Base-by-base conservation (phyloP, 2,329 filamentous ascomycete species). In the Alternaria ventricosa region DNA sequence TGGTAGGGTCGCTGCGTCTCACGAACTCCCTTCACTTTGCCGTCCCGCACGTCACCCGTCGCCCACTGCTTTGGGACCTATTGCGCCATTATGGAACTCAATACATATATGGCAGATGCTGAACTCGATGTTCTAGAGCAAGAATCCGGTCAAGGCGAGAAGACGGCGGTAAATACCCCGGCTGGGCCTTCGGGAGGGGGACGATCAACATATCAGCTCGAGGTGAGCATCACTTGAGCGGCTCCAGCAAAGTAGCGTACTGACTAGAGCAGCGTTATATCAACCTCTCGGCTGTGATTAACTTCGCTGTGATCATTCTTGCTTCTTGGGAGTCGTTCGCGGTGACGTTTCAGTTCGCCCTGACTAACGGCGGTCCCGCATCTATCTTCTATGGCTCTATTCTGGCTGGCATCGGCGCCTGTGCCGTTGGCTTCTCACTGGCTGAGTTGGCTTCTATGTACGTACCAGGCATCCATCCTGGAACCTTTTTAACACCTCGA, bases 381-480 rank as follows among this genome's bases (percentile, higher is more conserved):
- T 70, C 74, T 10, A 73, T 77, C 44, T 69, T 76, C 51, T 77
- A 75, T 57, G 75, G 75, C 28, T 65, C 63, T 9, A 71, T 78
- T 8, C 57, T 78, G 20, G 73, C 70, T 23, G 62, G 70, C 25
- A 61, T 71, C 15, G 75, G 75, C 6, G 65, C 67, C 5, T 70
- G 64, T 47, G 76, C 78, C 9, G 71, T 79, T 9, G 75, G 75
- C 6, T 77, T 78, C 12, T 79, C 72, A 15, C 62, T 78, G 22
- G 75, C 69, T 20, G 74, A 78, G 55, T 27, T 78, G 30, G 75
- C 75, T 11, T 76, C 74, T 1, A 78, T 78, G 75, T 78, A 60
- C 36, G 67, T 56, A 61, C 11, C 9, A 2, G 6, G 13, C n/a
- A 5, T 9, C 11, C 4, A 28, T 11, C 23, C 13, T 11, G 18